Conservation (phyloP, 2,329 filamentous ascomycete genomes). For the Beauveria caledonica region DNA sequence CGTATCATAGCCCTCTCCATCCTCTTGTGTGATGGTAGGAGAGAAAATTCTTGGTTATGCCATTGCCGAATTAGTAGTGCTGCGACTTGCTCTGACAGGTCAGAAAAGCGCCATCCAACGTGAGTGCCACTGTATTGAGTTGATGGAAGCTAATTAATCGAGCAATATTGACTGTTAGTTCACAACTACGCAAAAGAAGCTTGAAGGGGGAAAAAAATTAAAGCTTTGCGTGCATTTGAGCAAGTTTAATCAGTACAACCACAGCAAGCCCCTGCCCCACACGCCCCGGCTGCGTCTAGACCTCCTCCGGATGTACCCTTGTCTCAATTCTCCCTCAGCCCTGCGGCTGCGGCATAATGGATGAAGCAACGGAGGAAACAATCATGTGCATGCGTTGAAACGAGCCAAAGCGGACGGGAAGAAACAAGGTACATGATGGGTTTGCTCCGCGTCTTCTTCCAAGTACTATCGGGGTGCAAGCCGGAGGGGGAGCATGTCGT, state of each 20-base stretch:
- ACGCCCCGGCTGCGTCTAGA: slow-evolving; percentile 2
- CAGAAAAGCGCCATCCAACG: too few species aligned
- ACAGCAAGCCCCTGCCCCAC: neutral
- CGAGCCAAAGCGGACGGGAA: neutral
- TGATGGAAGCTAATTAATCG: too few species aligned
- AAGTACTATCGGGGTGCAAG: neutral
- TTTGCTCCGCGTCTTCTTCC: neutral
- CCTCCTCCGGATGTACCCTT: neutral
- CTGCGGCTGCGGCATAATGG: neutral
- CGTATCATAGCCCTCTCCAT: too few species aligned
- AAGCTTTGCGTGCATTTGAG: slow-evolving; percentile 31
- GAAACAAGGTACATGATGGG: neutral
- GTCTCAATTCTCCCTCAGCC: neutral
- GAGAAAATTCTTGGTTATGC: too few species aligned
- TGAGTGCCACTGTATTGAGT: too few species aligned
- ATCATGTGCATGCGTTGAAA: neutral
- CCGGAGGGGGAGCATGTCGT: neutral
- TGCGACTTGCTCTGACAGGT: too few species aligned
- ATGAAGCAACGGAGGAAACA: neutral
- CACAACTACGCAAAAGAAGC: neutral
- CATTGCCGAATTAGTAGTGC: too few species aligned
- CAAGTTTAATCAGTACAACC: slow-evolving; percentile 28
- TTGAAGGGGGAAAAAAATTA: neutral
- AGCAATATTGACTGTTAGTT: too few species aligned
- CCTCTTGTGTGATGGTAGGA: too few species aligned